These are phyloP conservation scores for Penicillium sclerotigenum DNA, from an alignment of 2,329 filamentous ascomycete species.

Conservation along the genomic window DNA sequence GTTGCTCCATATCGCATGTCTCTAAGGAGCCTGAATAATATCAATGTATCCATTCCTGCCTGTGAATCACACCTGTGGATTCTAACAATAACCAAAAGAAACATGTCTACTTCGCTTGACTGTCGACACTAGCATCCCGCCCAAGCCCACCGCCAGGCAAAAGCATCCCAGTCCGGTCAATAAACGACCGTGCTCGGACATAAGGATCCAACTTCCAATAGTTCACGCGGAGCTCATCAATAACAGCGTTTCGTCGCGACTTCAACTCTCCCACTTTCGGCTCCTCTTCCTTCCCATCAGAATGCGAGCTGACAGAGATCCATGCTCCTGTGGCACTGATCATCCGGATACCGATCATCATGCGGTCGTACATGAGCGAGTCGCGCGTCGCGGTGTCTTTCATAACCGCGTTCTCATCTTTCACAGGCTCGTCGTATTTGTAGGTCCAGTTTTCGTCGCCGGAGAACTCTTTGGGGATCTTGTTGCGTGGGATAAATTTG, in stretches of 20 bases:
- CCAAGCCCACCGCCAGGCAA: conserved; percentile 51
- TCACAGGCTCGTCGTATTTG: conserved; percentile 69
- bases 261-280: conserved; percentile 10
- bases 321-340: conserved; percentile 71
- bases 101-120: neutral
- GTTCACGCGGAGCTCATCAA: conserved; percentile 61
- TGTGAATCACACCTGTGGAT: too few relatives aligned
- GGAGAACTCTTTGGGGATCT: conserved; percentile 75
- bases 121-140: neutral
- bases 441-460: conserved; percentile 82
- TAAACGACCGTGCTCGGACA: conserved; percentile 71
- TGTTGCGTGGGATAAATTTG: conserved; percentile 64
- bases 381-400: conserved; percentile 56
- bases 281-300: conserved; percentile 35
- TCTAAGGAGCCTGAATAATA: neutral
- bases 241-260: conserved; percentile 56
- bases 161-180: conserved; percentile 75
- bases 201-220: conserved; percentile 91
- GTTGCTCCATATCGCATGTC: neutral
- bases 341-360: conserved; percentile 63
- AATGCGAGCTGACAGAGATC: conserved; percentile 56
- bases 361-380: conserved; percentile 60
- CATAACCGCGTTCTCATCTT: conserved; percentile 74
- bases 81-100: neutral
- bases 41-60: neutral